phyloP scores from a whole-genome alignment of 495 filamentous ascomycete genomes.

The Wilcoxina mikolae region DNA sequence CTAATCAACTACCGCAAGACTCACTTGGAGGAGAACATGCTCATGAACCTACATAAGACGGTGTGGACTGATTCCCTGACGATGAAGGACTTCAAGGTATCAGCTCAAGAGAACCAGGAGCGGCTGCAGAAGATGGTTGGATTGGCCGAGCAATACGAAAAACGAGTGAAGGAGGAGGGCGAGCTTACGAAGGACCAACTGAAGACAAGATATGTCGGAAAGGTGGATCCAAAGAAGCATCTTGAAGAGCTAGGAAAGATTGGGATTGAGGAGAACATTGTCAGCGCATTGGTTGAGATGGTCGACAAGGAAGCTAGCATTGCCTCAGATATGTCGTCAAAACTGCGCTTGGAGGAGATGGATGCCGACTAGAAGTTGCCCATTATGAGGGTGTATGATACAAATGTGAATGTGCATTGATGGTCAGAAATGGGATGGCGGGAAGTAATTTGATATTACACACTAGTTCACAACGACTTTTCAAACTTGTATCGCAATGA shows the following conservation, averaged over 20 bases:
- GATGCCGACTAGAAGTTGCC: constrained; percentile 18
- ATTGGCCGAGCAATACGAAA: constrained; percentile 92
- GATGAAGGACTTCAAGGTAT: constrained; percentile 89
- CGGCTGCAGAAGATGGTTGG: constrained; percentile 72
- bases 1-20: constrained; percentile 97
- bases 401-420: no score
- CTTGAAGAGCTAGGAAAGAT: constrained; percentile 90
- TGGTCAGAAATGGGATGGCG: no score
- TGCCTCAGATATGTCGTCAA: constrained; percentile 19
- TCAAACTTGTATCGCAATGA: no score
- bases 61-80: constrained; percentile 95
- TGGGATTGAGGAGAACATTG: constrained; percentile 97
- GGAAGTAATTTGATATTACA: no score
- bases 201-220: constrained; percentile 97
- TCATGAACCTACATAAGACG: constrained; percentile 99
- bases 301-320: constrained; percentile 88
- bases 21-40: constrained; percentile 94
- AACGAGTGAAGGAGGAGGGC: constrained; percentile 94
- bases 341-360: constrained; percentile 17
- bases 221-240: constrained; percentile 98
- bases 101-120: constrained; percentile 69
- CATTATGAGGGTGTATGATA: no score
- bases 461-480: no score
- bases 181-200: constrained; percentile 93
- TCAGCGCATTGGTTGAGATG: constrained; percentile 91